Evolutionary conservation across 2,329 filamentous ascomycete genomes (phyloP).

Genomic region (Trichoderma hamatum): DNA sequence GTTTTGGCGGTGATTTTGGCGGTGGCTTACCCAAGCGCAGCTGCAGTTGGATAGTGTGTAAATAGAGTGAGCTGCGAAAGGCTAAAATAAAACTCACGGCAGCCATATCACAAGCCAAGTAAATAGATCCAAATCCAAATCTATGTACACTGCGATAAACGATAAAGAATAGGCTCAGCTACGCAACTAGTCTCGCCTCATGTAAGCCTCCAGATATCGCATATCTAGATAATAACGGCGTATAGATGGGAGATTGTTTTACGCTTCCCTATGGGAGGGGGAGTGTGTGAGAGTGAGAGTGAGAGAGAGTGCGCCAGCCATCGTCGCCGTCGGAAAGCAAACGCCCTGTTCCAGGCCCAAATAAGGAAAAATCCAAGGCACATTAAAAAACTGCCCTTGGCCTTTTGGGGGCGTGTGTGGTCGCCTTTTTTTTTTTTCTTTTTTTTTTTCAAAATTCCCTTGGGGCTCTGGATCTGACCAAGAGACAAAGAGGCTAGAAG

Average conservation of each 20-base stretch:
- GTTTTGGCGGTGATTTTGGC: not conserved
- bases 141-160: not conserved
- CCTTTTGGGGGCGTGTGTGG: not conserved
- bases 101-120: not conserved
- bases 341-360: not conserved
- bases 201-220: conserved; percentile 2
- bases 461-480: conserved; percentile 6
- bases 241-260: not conserved
- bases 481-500: not conserved
- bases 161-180: not conserved
- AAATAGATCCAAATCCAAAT: not conserved
- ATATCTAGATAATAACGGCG: conserved; percentile 12
- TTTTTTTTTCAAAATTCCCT: too few relatives aligned
- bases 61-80: not conserved
- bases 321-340: conserved; percentile 13
- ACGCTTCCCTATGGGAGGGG: too few relatives aligned
- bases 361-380: not conserved
- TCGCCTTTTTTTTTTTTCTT: not conserved
- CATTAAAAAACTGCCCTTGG: not conserved
- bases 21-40: not conserved
- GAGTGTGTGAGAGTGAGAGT: too few relatives aligned
- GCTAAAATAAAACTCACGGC: not conserved
- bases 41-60: not conserved
- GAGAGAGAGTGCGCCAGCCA: conserved; percentile 5
- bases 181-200: not conserved